Base-by-base conservation (phyloP, 2,329 filamentous ascomycete species). In the Stenocarpella maydis region DNA sequence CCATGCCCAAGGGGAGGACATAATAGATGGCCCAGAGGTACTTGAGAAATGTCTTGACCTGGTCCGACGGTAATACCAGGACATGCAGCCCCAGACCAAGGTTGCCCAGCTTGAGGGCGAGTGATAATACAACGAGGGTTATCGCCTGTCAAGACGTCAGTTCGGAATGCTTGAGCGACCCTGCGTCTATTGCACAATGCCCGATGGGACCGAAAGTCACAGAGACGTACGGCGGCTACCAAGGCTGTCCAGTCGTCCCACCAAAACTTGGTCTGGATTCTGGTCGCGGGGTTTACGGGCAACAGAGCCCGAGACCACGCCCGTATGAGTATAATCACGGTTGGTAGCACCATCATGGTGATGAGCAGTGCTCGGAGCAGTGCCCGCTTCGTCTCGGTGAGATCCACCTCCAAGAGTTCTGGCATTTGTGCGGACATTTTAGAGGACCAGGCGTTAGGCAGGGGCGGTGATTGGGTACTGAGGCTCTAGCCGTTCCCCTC, bases 191-290 rank as follows among this genome's bases (percentile, higher is more conserved):
- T 19, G 5, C 14, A 14, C 5, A 8, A 5, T 26, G 12, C 9
- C 14, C 26, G 2, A 12, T 28, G 4, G 31, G 8, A 31, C 31
- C 4, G 1, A n/a, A 24, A 0, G 12, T 26, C 4, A 19, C 9
- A 19, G 15, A 52, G 24, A 52, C 49, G 3, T 19, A 52, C 49
- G 19, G 49, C 49, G 26, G 49, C 49, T 52, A 52, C 8, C 6
- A 52, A 52, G 14, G 49, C 49, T 52, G 49, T 52, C 49, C 49
- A 52, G 26, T 52, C 49, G 15, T 52, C 49, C 49, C 49, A 52
- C 49, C 49, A 52, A 31, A 52, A 52, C 26, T 28, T 52, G 15
- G 15, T 19, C 28, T 24, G 49, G 49, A 31, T 28, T 52, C 26
- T 52, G 4, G 49, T 28, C 24, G 7, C 10, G 49, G 49, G 24